A percentile compares a stretch with the other conserved stretches of the same genome.
Conservation (phyloP, 1,284 basidiomycete species). For the Termitomyces sp. region DNA sequence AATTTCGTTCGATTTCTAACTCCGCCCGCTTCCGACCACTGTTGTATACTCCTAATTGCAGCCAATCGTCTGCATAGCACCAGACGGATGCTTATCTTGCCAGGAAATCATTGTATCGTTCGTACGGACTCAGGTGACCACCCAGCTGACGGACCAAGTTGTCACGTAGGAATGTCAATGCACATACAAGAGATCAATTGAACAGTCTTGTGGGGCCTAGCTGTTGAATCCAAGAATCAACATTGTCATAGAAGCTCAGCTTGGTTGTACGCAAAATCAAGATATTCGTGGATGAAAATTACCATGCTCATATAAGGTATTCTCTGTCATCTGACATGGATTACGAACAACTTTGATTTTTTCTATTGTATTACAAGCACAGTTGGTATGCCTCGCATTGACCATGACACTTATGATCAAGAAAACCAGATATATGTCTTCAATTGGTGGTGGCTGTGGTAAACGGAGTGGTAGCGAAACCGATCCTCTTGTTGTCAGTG, state of each 20-base stretch:
- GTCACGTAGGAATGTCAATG: too few species aligned
- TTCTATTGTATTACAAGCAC: not conserved
- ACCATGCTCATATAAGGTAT: not conserved
- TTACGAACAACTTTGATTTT: not conserved
- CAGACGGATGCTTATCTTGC: not conserved
- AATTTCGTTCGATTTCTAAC: not conserved
- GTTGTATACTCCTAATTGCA: too few species aligned
- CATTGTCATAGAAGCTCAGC: not conserved
- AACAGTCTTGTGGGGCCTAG: not conserved
- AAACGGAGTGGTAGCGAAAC: conserved; percentile 50
- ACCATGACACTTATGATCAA: not conserved
- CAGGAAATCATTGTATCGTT: not conserved
- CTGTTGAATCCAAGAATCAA: not conserved
- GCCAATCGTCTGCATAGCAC: not conserved
- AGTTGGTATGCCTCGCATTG: not conserved
- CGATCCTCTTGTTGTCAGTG: conserved; percentile 47
- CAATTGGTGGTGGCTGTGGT: conserved; percentile 52
- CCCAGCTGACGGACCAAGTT: too few species aligned
- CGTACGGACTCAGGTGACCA: too few species aligned
- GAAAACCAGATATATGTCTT: not conserved
- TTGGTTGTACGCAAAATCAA: not conserved
- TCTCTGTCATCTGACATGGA: not conserved
- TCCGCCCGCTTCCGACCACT: not conserved
- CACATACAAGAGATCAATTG: too few species aligned
- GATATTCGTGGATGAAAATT: not conserved